Base-by-base conservation (phyloP, 2,329 filamentous ascomycete genomes). In the Pseudocercospora cruenta region DNA sequence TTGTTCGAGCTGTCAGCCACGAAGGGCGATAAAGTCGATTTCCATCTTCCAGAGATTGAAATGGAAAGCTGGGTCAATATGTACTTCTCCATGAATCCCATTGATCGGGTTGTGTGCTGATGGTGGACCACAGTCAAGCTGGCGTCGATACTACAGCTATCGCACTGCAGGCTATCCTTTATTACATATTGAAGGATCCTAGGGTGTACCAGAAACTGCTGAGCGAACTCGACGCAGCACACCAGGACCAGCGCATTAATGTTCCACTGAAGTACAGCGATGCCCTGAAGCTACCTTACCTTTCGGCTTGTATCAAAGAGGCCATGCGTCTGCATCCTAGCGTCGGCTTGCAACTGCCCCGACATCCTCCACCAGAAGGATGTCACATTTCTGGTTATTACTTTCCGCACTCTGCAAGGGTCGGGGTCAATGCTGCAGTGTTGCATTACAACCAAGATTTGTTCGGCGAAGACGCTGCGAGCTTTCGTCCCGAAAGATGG, bases 121-220 rank as follows among this genome's bases (percentile, higher is more conserved):
- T 45, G 26, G 8, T 12, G n/a, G 36, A 59, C 24, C 57, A 24
- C 26, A 19, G 10, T 59, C n/a, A 36, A 36, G 57, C 57, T 21
- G 57, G 57, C 24, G 33, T 36, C 12, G 57, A 59, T 28, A 59
- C 57, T n/a, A 58, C 55, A 16, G 55, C 55, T 16, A 58, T 58
- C 14, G 55, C 55, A 24, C 19, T 58, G 31, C 55, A 31, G 16
- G 55, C 55, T 31, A 58, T 58, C 26, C 22, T 58, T 8, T 43
- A 58, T 39, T 24, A 58, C 31, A 26, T 58, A 7, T 21, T 58
- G 55, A 58, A 47, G 45, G 21, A 47, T 47, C 1, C 45, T 9
- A 19, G n/a, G 21, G n/a, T 19, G n/a, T 9, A 47, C 8, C 45
- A 19, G 21, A 22, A 47, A 47, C 8, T 47, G n/a, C 45, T 19